Evolutionary conservation across 2,329 filamentous ascomycete species (phyloP), one percentile per base, ranked within the genome.

Genomic region (Penicillium sp.): DNA sequence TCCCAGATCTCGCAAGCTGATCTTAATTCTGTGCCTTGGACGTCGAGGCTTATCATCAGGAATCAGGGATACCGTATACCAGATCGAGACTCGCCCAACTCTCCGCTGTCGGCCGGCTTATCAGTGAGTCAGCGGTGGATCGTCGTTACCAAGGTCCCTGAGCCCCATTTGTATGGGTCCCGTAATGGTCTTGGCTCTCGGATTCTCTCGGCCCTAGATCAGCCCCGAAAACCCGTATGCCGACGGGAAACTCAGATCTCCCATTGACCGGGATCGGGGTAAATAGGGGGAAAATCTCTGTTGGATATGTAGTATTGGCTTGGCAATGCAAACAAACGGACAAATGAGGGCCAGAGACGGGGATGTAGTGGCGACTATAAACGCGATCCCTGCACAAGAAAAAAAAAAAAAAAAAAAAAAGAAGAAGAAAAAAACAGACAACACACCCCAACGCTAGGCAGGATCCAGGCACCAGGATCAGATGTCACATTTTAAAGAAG

Each of bases 131-230:
- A 50, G 53, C 19, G 25, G 51, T 49, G 53, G 53, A 54, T 44
- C 44, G 16, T 21, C 23, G 23, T 19, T 21, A 9, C 39, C 39
- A 42, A 23, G 39, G 19, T 42, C 19, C 19, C 39, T 23, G 31
- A 35, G 52, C 44, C 45, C 25, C 35, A 9, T 26, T 47, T 55
- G 25, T 11, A 49, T 35, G 33, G 33, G 48, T 3, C 31, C 35
- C 48, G 42, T 42, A 45, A 45, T 43, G 21, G 25, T 58, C 59
- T 59, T 56, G 56, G 59, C 53, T 26, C 55, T 61, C 59, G 59
- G 59, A 53, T 61, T 54, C 21, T 23, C 26, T 59, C 59, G 59
- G 56, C 49, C 43, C 44, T 44, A 19, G 21, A 19, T 23, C 21
- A 44, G 19, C 7, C 21, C 19, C 21, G 35, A 39, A 39, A 39